Evolutionary conservation across 345 rosid genomes (phyloP).

Genomic region (Ceriops tagal): DNA sequence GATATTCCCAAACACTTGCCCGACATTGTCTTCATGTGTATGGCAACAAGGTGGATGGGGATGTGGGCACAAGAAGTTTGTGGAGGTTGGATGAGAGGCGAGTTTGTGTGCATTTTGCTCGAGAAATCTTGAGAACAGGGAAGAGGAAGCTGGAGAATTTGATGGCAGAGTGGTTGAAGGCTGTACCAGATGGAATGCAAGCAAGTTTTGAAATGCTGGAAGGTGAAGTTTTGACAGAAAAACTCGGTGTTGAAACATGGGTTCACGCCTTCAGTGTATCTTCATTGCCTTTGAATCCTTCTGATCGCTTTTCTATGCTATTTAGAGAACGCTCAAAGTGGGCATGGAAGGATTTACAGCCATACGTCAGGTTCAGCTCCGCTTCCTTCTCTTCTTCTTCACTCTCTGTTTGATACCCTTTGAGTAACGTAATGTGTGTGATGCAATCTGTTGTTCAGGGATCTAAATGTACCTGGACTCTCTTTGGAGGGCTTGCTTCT

Average conservation of each 20-base stretch:
- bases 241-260: constrained; percentile 70
- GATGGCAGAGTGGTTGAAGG: constrained; percentile 62
- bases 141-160: constrained; percentile 62
- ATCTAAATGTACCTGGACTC: constrained; percentile 74
- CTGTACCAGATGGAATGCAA: constrained; percentile 65
- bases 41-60: constrained; percentile 44
- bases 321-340: constrained; percentile 72
- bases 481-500: constrained; percentile 82
- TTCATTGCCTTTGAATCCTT: constrained; percentile 67
- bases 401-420: background rate
- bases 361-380: constrained; percentile 63
- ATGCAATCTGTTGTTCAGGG: constrained; percentile 41
- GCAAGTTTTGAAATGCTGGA: constrained; percentile 68
- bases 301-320: constrained; percentile 63
- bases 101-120: constrained; percentile 75
- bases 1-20: constrained; percentile 51
- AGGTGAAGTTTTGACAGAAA: constrained; percentile 89
- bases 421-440: background rate
- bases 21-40: constrained; percentile 58
- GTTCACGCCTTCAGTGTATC: constrained; percentile 59
- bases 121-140: constrained; percentile 52
- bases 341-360: constrained; percentile 89
- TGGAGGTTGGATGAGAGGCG: constrained; percentile 71
- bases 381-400: background rate
- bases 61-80: constrained; percentile 15